Evolutionary conservation across 2,329 filamentous ascomycete species (phyloP).

Genomic region (Colletotrichum euphorbiae): DNA sequence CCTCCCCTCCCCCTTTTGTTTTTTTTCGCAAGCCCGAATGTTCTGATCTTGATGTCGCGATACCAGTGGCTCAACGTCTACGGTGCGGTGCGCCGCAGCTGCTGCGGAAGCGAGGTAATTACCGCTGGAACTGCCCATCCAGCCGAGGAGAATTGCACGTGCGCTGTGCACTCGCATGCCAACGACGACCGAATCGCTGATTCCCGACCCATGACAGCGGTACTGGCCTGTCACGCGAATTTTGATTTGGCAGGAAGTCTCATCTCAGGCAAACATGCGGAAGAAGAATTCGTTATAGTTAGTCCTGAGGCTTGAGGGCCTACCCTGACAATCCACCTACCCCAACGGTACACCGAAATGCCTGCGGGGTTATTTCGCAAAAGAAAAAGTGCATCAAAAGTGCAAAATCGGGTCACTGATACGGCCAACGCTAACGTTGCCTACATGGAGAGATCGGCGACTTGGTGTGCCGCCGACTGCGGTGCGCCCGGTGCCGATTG

Average conservation of each 20-base stretch:
- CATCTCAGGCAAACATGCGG: background rate
- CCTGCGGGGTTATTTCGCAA: background rate
- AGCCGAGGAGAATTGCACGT: constrained; percentile 5
- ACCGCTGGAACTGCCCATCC: background rate
- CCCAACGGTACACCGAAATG: background rate
- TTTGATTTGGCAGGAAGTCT: constrained; percentile 27
- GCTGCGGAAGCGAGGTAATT: constrained; percentile 21
- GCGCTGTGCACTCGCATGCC: constrained; percentile 20
- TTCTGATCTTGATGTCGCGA: background rate
- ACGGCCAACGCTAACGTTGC: background rate
- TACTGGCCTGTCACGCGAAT: constrained; percentile 3
- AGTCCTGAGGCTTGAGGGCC: background rate
- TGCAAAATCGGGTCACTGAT: background rate
- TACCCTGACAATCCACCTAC: constrained; percentile 7
- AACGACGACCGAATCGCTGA: background rate
- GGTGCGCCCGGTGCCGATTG: constrained; percentile 6
- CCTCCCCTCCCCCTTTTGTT: too few relatives aligned
- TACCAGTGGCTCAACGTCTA: background rate
- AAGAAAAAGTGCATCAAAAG: background rate
- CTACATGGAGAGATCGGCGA: background rate
- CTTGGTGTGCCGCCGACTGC: background rate
- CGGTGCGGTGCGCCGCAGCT: constrained; percentile 2
- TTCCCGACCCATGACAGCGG: constrained; percentile 12
- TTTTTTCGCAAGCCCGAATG: too few relatives aligned
- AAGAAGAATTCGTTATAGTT: too few relatives aligned